Base-by-base conservation (phyloP, 495 filamentous ascomycete species). In the Hypoxylon fuscum region DNA sequence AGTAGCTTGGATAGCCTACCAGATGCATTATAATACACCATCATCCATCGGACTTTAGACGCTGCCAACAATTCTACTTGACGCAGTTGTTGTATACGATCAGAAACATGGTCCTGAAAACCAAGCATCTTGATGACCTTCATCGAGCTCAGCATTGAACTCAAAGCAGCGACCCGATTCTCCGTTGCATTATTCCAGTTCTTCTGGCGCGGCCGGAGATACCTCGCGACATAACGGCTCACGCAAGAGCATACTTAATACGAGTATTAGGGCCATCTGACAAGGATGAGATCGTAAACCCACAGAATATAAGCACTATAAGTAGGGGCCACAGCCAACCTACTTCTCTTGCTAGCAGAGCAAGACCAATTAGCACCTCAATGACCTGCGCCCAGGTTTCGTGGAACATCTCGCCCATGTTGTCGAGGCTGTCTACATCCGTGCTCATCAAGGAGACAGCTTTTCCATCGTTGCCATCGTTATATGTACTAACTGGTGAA, bases 41-140 rank as follows among this genome's bases (percentile, higher is more conserved):
- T 74, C 25, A 79, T 66, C 72, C 72, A 76, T 17, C 88, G 73
- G 22, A 88, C 82, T 15, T 72, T 76, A 48, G 75, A 80, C 0
- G 85, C 85, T 46, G 83, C 82, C 0, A 75, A 61, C 2, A 90
- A 52, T 55, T 91, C 88, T 12, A 80, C 66, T 6, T 78, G 52
- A n/a, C 88, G 79, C 5, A 88, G 68, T 0, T 68, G 60, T 38
- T 86, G 77, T 1, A 90, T 72, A 15, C 72, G 76, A 14, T 66
- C 18, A 1, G 69, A 67, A 1, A 85, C 56, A 2, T 40, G 46
- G 0, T 73, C 59, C n/a, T 78, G 77, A 5, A 89, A 67, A 1
- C 86, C 87, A 4, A 85, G 77, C 81, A 88, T 85, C 58, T 89
- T 90, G 34, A 90, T 72, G 11, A 76, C 73, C 58, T 88, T 88